A percentile compares a stretch with the other conserved stretches of the same genome.
These are phyloP conservation scores for Colletotrichum sp. DNA, from an alignment of 2,329 filamentous ascomycete genomes.

Conservation along the genomic window DNA sequence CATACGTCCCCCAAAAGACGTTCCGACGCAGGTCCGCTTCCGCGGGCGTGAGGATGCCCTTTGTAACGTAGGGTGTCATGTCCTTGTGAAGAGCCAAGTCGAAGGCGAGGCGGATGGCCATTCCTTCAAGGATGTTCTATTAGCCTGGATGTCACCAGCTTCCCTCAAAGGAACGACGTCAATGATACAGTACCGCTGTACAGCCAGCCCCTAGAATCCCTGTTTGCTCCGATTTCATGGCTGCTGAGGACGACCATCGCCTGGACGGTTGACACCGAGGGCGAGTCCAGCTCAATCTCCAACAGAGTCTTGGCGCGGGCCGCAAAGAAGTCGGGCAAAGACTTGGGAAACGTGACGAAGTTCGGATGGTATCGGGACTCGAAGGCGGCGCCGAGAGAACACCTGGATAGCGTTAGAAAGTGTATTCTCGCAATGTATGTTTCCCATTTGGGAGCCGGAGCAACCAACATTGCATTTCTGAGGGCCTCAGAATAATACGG, in stretches of 20 bases:
- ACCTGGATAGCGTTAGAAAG: constrained; percentile 28
- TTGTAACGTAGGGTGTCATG: constrained; percentile 27
- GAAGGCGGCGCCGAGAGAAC: constrained; percentile 46
- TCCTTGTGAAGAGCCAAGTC: constrained; percentile 31
- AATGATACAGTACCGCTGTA: constrained; percentile 26
- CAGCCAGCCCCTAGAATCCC: constrained; percentile 29
- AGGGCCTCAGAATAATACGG: constrained; percentile 32
- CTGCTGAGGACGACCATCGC: constrained; percentile 29
- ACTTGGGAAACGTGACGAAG: constrained; percentile 37
- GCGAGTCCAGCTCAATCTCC: constrained; percentile 30
- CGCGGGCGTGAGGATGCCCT: constrained; percentile 23
- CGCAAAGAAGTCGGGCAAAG: constrained; percentile 31
- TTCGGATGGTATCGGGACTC: constrained; percentile 46
- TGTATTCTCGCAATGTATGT: background rate
- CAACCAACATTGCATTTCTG: constrained; percentile 29
- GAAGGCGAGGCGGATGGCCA: constrained; percentile 30
- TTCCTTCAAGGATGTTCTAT: constrained; percentile 27
- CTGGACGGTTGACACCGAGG: constrained; percentile 29
- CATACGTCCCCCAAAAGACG: constrained; percentile 35
- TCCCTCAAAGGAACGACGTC: background rate
- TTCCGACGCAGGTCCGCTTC: constrained; percentile 30
- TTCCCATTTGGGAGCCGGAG: background rate
- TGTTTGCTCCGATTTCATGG: constrained; percentile 29
- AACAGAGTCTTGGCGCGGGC: constrained; percentile 28
- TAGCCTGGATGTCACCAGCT: background rate